These are phyloP conservation scores for Apiotrichum porosum DNA, from an alignment of 1,284 basidiomycete species.

Conservation along the genomic window DNA sequence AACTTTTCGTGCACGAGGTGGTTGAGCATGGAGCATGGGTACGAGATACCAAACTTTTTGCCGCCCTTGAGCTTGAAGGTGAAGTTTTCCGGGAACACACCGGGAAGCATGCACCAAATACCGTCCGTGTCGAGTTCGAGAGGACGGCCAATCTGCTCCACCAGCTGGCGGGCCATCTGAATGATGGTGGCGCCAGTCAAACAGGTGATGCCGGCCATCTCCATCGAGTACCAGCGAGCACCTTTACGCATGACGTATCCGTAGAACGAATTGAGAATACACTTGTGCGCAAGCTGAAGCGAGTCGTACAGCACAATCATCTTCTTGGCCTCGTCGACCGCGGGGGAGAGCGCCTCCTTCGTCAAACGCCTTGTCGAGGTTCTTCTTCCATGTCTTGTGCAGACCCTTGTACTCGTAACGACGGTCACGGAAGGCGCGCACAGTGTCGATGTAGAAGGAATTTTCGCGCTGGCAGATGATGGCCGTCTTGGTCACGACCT, in stretches of 20 bases:
- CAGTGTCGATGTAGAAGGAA: conserved; percentile 99
- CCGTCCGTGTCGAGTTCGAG: conserved; percentile 98
- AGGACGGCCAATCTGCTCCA: conserved; percentile 95
- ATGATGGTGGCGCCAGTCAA: conserved; percentile 98
- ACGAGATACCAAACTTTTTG: conserved; percentile 87
- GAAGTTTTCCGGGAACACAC: conserved; percentile 97
- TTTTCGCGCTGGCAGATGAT: conserved; percentile 99
- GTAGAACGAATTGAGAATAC: conserved; percentile 99
- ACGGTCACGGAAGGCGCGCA: conserved; percentile 93
- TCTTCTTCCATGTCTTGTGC: conserved; percentile 99
- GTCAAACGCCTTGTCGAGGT: conserved; percentile 69
- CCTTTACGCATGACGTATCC: conserved; percentile 99
- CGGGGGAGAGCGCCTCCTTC: conserved; percentile 68
- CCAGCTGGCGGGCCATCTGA: conserved; percentile 97
- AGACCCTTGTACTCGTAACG: conserved; percentile 99
- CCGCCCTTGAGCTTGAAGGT: conserved; percentile 85
- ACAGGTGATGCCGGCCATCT: conserved; percentile 99
- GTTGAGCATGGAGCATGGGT: conserved; percentile 99
- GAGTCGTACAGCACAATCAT: conserved; percentile 99
- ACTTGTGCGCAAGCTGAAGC: conserved; percentile 99
- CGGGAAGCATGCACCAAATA: conserved; percentile 99
- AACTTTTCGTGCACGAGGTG: conserved; percentile 93
- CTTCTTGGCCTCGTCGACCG: conserved; percentile 95
- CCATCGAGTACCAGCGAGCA: conserved; percentile 99
- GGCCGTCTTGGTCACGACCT: conserved; percentile 86